A percentile compares a stretch with the other conserved stretches of the same genome.
Conservation (phyloP, 352 stramenopile genomes). For the Thalassiosira hispida region DNA sequence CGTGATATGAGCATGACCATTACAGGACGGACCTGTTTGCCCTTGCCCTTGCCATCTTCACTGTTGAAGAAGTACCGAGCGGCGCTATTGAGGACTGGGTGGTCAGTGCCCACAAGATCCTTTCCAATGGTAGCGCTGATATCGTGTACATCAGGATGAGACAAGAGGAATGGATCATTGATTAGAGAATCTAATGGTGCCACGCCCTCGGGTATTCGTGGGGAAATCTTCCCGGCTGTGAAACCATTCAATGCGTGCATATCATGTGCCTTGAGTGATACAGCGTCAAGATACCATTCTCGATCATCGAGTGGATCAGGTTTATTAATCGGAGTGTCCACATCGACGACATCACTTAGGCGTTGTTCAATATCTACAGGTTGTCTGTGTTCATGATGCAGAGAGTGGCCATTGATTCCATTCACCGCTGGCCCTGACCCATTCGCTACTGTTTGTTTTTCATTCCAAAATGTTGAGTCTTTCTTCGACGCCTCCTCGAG, state of each 20-base stretch:
- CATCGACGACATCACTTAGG: slow-evolving; percentile 42
- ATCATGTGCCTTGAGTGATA: slow-evolving; percentile 26
- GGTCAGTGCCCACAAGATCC: slow-evolving; percentile 94
- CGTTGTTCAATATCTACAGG: slow-evolving; percentile 45
- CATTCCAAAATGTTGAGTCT: slow-evolving; percentile 69
- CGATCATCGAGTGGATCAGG: slow-evolving; percentile 76
- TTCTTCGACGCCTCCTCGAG: slow-evolving; percentile 68
- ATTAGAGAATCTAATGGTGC: slow-evolving; percentile 36
- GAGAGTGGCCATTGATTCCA: slow-evolving; percentile 28
- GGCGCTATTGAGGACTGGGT: slow-evolving; percentile 93
- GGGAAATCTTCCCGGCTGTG: slow-evolving; percentile 32
- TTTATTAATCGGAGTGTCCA: slow-evolving; percentile 52
- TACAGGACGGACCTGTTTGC: slow-evolving; percentile 96
- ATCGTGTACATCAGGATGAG: slow-evolving; percentile 90
- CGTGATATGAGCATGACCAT: slow-evolving; percentile 95
- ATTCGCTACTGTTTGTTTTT: slow-evolving; percentile 11
- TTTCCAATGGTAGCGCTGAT: slow-evolving; percentile 94
- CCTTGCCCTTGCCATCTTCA: slow-evolving; percentile 85
- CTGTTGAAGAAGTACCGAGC: slow-evolving; percentile 92
- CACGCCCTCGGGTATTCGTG: slow-evolving; percentile 44
- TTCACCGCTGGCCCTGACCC: slow-evolving; percentile 17
- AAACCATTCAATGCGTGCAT: slow-evolving; percentile 25
- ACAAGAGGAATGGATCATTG: slow-evolving; percentile 92
- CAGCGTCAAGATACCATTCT: slow-evolving; percentile 65
- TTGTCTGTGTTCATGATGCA: slow-evolving; percentile 6